A percentile compares a stretch with the other conserved stretches of the same genome.
phyloP scores from a whole-genome alignment of 345 rosid genomes.

The Pistacia integerrima region DNA sequence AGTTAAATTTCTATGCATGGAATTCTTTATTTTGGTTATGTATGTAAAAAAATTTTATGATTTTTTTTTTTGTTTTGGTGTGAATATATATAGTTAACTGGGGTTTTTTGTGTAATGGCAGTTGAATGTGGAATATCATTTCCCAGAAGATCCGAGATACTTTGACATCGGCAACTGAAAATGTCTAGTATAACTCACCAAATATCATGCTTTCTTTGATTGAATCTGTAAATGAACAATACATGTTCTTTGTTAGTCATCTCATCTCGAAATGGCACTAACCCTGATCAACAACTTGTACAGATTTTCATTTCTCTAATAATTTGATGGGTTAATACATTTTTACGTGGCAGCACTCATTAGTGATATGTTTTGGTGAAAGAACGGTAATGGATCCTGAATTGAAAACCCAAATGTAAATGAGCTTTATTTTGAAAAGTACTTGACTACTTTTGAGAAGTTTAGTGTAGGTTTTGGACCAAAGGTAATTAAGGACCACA shows the following conservation, averaged over 20 bases:
- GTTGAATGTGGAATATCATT: slow-evolving; percentile 87
- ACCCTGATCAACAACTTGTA: slow-evolving; percentile 31
- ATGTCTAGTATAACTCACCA: slow-evolving; percentile 2
- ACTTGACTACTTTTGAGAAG: too few species aligned
- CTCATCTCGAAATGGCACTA: slow-evolving; percentile 34
- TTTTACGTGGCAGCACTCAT: background rate
- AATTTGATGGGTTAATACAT: slow-evolving; percentile 20
- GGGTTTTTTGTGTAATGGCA: slow-evolving; percentile 37
- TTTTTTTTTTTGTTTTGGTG: background rate
- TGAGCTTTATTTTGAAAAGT: too few species aligned
- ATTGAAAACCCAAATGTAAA: too few species aligned
- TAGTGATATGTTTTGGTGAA: too few species aligned
- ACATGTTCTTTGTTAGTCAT: slow-evolving; percentile 21
- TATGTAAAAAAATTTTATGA: background rate
- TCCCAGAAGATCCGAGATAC: slow-evolving; percentile 86
- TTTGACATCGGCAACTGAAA: slow-evolving; percentile 63
- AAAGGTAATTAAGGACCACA: too few species aligned
- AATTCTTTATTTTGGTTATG: background rate
- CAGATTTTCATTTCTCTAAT: slow-evolving; percentile 17
- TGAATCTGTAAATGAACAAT: slow-evolving; percentile 31
- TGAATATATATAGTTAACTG: slow-evolving; percentile 1
- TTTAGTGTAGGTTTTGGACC: too few species aligned
- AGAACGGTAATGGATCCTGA: too few species aligned
- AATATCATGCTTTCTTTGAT: slow-evolving; percentile 10
- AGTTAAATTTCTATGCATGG: background rate